Evolutionary conservation across 78 protist genomes (phyloP), one percentile per base, ranked within the genome.

Genomic region (Dictyostelium brefeldianum): DNA sequence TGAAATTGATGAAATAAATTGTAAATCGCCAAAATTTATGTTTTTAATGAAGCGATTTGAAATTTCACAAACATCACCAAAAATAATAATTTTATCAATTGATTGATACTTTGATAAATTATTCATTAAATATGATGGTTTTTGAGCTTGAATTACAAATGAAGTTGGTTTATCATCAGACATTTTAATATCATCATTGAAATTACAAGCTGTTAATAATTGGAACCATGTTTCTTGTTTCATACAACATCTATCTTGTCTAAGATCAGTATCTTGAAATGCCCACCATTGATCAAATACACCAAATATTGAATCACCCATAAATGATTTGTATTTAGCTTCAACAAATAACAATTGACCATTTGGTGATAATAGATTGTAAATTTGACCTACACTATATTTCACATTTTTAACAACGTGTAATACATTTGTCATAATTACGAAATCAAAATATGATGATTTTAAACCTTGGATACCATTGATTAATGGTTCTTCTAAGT

Each of bases 161-260:
- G 31, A 64, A 25, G 31, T 25, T n/a, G 18, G 43, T 27, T 27
- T 64, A n/a, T n/a, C 22, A 64, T 64, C 41, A 25, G 14, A 29
- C 4, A 41, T 25, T 27, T 25, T 64, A 25, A 27, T 70, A 36
- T 15, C 65, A 25, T 50, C 46, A 22, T 36, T 31, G 50, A 46
- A 81, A 25, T 41, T 48, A 12, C 56, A 11, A 47, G 22, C 5
- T 1, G 47, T 14, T 1, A 82, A 29, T 48, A 82, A 51, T 69
- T 67, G 10, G 5, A 56, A 70, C 90, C 90, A 82, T 7, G 29
- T 43, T 9, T 70, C 54, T 18, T 73, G 90, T 50, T 15, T 17
- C 54, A 82, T 41, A 22, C 79, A 43, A 41, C 90, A 70, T 25
- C 75, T 74, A 15, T 82, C 90, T 12, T 25, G 29, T n/a, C 78